Percentiles rank a stretch among this genome's conserved stretches.
Evolutionary conservation across 805 yeast genomes (phyloP).

Genomic region (Candida jianshihensis): DNA sequence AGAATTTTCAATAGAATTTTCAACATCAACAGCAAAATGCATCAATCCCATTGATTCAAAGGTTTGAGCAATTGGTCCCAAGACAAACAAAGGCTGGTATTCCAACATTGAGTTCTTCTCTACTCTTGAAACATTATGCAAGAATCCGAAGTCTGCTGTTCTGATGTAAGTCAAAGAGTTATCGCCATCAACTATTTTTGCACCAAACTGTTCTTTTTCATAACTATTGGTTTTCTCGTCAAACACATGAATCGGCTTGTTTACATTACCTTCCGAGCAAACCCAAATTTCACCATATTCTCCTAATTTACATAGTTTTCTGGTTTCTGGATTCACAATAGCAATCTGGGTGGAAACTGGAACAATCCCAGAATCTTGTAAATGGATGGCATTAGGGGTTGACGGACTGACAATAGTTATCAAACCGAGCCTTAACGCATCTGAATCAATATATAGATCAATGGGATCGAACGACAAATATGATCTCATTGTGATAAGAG

Average conservation of each 20-base stretch:
- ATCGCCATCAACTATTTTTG: constrained; percentile 59
- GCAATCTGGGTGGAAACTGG: constrained; percentile 92
- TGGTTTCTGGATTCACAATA: constrained; percentile 91
- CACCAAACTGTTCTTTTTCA: constrained; percentile 43
- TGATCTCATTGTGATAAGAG: constrained; percentile 77
- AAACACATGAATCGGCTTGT: constrained; percentile 45
- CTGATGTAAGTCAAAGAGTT: constrained; percentile 61
- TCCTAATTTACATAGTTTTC: constrained; percentile 70
- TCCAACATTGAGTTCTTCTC: constrained; percentile 32
- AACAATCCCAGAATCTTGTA: constrained; percentile 94
- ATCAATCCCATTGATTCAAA: constrained; percentile 88
- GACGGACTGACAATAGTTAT: constrained; percentile 72
- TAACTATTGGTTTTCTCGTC: constrained; percentile 25
- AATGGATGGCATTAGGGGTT: constrained; percentile 58
- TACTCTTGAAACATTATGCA: constrained; percentile 60
- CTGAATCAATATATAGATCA: constrained; percentile 79
- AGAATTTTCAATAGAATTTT: constrained; percentile 49
- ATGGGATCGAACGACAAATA: constrained; percentile 86
- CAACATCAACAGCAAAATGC: constrained; percentile 86
- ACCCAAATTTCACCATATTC: constrained; percentile 98
- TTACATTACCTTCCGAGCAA: constrained; percentile 76
- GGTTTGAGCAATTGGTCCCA: constrained; percentile 81
- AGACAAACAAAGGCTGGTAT: constrained; percentile 73
- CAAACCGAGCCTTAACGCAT: constrained; percentile 85
- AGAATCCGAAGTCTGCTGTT: constrained; percentile 92